Base-by-base conservation (phyloP, 768 basidiomycete species). In the Megacollybia marginata region DNA sequence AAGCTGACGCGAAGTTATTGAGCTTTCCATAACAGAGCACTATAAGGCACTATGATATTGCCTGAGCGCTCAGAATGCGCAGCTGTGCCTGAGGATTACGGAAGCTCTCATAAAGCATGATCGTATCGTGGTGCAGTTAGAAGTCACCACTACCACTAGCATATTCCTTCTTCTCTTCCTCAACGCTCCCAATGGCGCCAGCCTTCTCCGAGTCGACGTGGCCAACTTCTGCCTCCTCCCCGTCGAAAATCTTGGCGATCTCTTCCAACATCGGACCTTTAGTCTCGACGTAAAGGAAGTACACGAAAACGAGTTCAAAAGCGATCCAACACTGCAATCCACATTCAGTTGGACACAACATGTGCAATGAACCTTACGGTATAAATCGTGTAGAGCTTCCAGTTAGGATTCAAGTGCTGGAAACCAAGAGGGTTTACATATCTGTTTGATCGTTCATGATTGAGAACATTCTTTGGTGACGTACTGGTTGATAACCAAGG, bases 401-500 rank as follows among this genome's bases (percentile, higher is more conserved):
- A 81, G 40, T 59, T 47, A 38, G 46, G 47, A 47, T 48, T 66
- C 34, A 82, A 57, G 35, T 61, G 54, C 5, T 63, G 63, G 45
- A 81, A 62, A 34, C 79, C 79, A 58, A 80, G 71, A 7, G 79
- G 80, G 65, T 82, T 81, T 36, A 52, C 50, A 33, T 51, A 51
- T 51, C 50, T 51, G 50, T 46, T 33, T 38, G 50, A 38, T 40
- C 33, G 43, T 42, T 49, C 33, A 42, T 31, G 48, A 19, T 19
- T 38, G 44, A 32, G 32, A 43, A 42, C 32, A 38, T 38, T 49
- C 42, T 28, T 28, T 2, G 6, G 13, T 18, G 56, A 76, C 72
- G 59, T 80, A 78, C 57, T 81, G 79, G 59, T 81, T 81, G 56
- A 85, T 78, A 58, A 84, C 75, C 49, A 83, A 71, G n/a, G 80